Evolutionary conservation across 352 stramenopile genomes (phyloP).

Genomic region (Phytophthora rubi): DNA sequence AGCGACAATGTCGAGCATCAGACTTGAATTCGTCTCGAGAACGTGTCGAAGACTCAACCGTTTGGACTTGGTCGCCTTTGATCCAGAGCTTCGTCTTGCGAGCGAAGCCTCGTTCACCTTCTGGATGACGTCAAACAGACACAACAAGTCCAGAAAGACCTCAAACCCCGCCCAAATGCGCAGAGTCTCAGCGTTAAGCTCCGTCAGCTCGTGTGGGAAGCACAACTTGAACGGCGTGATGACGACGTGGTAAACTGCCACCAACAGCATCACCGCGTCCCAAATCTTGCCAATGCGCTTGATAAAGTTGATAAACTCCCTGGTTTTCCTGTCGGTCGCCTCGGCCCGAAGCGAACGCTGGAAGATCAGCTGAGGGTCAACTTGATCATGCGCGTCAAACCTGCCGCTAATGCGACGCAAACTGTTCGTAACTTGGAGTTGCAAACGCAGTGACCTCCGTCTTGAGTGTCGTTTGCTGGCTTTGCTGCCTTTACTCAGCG

Average conservation of each 20-base stretch:
- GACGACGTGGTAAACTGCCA: constrained; percentile 48
- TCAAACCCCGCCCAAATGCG: constrained; percentile 45
- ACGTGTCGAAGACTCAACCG: background rate
- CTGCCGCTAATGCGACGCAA: background rate
- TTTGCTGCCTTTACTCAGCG: background rate
- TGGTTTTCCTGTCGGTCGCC: constrained; percentile 8
- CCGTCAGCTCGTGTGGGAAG: constrained; percentile 47
- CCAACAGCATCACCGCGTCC: constrained; percentile 44
- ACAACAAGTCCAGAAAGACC: constrained; percentile 53
- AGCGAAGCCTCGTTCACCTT: constrained; percentile 30
- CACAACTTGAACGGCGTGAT: constrained; percentile 53
- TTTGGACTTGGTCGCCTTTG: background rate
- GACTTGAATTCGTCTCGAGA: constrained; percentile 13
- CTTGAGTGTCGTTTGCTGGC: background rate
- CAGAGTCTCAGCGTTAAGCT: constrained; percentile 20
- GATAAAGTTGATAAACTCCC: constrained; percentile 43
- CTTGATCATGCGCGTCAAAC: background rate
- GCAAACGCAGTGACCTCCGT: background rate
- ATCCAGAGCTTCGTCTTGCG: constrained; percentile 26
- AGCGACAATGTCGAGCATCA: constrained; percentile 41
- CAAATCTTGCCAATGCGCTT: constrained; percentile 43
- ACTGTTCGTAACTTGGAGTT: background rate
- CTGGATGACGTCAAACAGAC: constrained; percentile 41
- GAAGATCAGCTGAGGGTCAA: background rate
- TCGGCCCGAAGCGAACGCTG: background rate